Conservation (phyloP, 805 yeast species). For the Saturnispora saitoi region DNA sequence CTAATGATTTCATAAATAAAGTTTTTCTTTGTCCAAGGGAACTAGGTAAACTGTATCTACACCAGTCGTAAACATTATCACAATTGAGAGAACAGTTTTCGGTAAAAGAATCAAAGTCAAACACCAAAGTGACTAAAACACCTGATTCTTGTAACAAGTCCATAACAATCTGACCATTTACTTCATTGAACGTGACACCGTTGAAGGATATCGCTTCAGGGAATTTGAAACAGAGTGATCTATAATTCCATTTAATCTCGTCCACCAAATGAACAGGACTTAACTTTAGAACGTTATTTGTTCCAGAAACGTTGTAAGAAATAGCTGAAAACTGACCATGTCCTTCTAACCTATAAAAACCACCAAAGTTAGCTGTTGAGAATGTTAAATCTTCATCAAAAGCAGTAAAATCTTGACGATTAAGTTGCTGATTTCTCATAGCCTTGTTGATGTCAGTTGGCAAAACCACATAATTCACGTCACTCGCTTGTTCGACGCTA, state of each 20-base stretch:
- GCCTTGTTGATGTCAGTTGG: background rate
- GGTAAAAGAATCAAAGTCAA: constrained; percentile 39
- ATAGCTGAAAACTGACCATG: constrained; percentile 16
- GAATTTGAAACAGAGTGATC: constrained; percentile 31
- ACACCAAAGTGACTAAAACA: constrained; percentile 40
- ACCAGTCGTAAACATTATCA: constrained; percentile 45
- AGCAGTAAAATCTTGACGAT: background rate
- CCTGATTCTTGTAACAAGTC: constrained; percentile 48
- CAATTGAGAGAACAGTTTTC: constrained; percentile 9
- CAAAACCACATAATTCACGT: background rate
- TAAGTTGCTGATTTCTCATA: background rate
- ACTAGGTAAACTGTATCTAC: constrained; percentile 60
- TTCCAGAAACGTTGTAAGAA: constrained; percentile 13
- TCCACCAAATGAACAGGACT: constrained; percentile 35
- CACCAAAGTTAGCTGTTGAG: constrained; percentile 13
- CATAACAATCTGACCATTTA: constrained; percentile 30
- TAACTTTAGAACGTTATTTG: constrained; percentile 23
- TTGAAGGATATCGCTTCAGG: constrained; percentile 31
- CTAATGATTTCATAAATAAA: constrained; percentile 39
- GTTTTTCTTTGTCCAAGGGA: constrained; percentile 52
- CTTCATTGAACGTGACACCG: constrained; percentile 31
- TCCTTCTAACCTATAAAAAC: constrained; percentile 13
- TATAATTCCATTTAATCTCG: constrained; percentile 28
- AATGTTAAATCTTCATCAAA: background rate
- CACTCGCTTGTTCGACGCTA: background rate